phyloP scores from a whole-genome alignment of 352 stramenopile genomes.

The Phytopythium chamaehyphon region DNA sequence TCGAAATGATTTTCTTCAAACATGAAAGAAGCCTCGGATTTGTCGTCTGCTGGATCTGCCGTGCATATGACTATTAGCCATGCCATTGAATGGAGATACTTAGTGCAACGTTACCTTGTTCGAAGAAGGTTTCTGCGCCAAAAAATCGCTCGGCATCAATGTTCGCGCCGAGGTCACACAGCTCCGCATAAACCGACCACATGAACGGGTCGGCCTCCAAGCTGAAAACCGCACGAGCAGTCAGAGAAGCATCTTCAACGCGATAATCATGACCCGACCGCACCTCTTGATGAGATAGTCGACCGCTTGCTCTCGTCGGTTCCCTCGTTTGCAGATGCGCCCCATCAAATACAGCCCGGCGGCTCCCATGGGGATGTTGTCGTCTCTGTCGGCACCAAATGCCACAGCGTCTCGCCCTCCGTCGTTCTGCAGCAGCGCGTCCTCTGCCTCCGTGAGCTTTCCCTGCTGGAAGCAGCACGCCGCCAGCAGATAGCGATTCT shows the following conservation, averaged over 20 bases:
- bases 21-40: not conserved
- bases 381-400: slow-evolving; percentile 19
- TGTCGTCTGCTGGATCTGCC: slow-evolving; percentile 11
- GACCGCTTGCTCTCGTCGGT: slow-evolving; percentile 87
- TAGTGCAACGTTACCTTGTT: too few relatives aligned
- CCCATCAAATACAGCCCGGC: slow-evolving; percentile 91
- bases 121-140: slow-evolving; percentile 40
- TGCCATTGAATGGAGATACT: too few relatives aligned
- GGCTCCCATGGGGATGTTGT: slow-evolving; percentile 79
- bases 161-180: slow-evolving; percentile 90
- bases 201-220: slow-evolving; percentile 90
- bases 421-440: slow-evolving; percentile 72
- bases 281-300: slow-evolving; percentile 89
- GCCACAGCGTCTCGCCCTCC: slow-evolving; percentile 12
- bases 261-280: not conserved
- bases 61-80: not conserved
- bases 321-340: slow-evolving; percentile 86
- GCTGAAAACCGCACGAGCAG: slow-evolving; percentile 20
- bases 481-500: slow-evolving; percentile 70
- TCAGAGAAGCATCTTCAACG: not conserved
- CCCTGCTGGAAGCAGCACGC: slow-evolving; percentile 73
- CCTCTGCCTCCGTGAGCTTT: slow-evolving; percentile 86
- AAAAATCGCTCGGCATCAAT: slow-evolving; percentile 68
- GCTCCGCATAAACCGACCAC: slow-evolving; percentile 91
- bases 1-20: not conserved